Evolutionary conservation across 441 rosid species (phyloP), one percentile per base, ranked within the genome.

Genomic region (Aleurites moluccanus): DNA sequence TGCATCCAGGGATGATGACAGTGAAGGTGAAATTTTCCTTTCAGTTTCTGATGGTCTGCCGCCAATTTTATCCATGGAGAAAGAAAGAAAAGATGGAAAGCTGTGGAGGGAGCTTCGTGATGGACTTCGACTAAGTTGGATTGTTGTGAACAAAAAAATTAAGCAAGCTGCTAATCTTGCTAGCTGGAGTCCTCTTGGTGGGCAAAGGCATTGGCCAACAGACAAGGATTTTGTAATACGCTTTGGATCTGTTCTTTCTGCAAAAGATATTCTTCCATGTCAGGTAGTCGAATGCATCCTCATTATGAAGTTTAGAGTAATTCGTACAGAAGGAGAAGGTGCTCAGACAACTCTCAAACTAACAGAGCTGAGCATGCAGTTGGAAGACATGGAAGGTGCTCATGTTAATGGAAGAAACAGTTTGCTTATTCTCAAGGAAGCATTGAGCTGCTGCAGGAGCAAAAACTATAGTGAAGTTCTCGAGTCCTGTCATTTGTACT

Each of bases 191-290:
- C 86, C 95, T 64, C 92, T 90, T 18, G 89, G 91, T 2, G 92
- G 95, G 64, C 95, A 90, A 69, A 86, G 95, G 78, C 95, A 88
- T 73, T 90, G 92, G 92, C 95, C 95, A 0, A 90, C 95, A 0
- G 92, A 87, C 79, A 86, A 85, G 82, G 95, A 90, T 79, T 90
- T 90, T 27, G 85, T 90, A 25, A 82, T 89, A 52, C 86, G 91
- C 28, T 90, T 88, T 68, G 95, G 95, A 50, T 89, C 95, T 5
- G 83, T 90, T 71, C 91, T 90, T 73, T 87, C 95, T 10, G 95
- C 95, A 1, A 89, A 80, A 78, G 91, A 85, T 60, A 83, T 88
- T 72, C 85, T 86, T 70, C 91, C 90, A 23, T 84, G 90, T 59
- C 95, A 83, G 71, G 91, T 85, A 14, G 95, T 86, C 3, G 91